These are phyloP conservation scores for Leishmania aethiopica DNA, from an alignment of 208 protist genomes.

Conservation along the genomic window DNA sequence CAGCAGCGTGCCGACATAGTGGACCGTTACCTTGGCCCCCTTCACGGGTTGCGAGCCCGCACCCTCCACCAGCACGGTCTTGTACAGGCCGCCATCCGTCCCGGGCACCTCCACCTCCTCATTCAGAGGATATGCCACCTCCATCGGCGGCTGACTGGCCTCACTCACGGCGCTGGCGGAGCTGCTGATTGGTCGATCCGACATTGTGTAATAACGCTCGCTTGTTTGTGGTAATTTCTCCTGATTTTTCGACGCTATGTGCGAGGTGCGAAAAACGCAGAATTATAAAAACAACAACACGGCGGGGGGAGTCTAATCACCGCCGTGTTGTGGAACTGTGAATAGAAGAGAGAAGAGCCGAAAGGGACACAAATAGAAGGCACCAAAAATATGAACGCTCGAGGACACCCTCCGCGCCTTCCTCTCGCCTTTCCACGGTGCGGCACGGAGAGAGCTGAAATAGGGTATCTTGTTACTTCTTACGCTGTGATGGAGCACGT, in stretches of 20 bases:
- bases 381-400: neutral
- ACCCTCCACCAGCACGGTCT: conserved; percentile 84
- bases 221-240: no score
- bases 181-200: conserved; percentile 13
- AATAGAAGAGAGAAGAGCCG: neutral
- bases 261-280: neutral
- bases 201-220: conserved; percentile 2
- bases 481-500: conserved; percentile 9
- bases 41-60: conserved; percentile 69
- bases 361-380: neutral
- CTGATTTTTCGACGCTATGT: neutral
- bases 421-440: neutral
- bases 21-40: conserved; percentile 85
- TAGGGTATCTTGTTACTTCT: conserved; percentile 4
- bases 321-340: neutral
- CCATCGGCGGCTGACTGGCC: conserved; percentile 67
- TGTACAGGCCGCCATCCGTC: conserved; percentile 72
- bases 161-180: conserved; percentile 44
- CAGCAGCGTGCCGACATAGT: conserved; percentile 89
- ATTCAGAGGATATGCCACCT: conserved; percentile 75
- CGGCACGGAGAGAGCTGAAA: neutral
- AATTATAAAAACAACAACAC: neutral
- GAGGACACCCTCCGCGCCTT: neutral
- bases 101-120: conserved; percentile 74
- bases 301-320: neutral